These are phyloP conservation scores for Hemileia vastatrix DNA, from an alignment of 1,284 basidiomycete species.

Conservation along the genomic window DNA sequence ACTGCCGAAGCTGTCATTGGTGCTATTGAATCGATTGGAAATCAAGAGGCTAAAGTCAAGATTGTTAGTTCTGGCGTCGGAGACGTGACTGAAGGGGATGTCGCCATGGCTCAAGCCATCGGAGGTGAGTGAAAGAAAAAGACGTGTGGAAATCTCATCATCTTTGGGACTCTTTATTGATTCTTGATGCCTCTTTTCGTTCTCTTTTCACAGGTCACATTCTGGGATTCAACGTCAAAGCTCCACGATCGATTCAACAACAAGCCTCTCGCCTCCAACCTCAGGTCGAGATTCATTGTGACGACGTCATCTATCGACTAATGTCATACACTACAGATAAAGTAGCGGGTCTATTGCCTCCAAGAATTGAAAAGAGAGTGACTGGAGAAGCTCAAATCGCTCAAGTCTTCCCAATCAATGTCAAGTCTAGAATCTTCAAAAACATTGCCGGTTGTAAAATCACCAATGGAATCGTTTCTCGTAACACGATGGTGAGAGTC, in stretches of 20 bases:
- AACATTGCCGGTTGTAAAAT: slow-evolving; percentile 41
- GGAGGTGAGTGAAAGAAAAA: slow-evolving; percentile 54
- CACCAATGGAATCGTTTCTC: slow-evolving; percentile 35
- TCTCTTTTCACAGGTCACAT: slow-evolving; percentile 56
- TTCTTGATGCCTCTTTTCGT: slow-evolving; percentile 5
- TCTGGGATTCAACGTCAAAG: slow-evolving; percentile 79
- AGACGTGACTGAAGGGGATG: slow-evolving; percentile 76
- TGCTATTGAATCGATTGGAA: slow-evolving; percentile 83
- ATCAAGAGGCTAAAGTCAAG: slow-evolving; percentile 69
- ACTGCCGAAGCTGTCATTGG: slow-evolving; percentile 85
- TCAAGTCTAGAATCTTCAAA: slow-evolving; percentile 25
- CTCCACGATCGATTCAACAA: slow-evolving; percentile 56
- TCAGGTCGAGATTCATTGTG: slow-evolving; percentile 56
- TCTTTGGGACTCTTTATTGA: too few relatives aligned
- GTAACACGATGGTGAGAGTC: slow-evolving; percentile 29
- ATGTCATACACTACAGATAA: slow-evolving; percentile 33
- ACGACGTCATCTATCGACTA: slow-evolving; percentile 38
- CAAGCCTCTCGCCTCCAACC: slow-evolving; percentile 53
- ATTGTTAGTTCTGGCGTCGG: slow-evolving; percentile 76
- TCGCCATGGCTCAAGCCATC: slow-evolving; percentile 75
- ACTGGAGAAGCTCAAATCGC: slow-evolving; percentile 37
- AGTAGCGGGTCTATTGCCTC: slow-evolving; percentile 33
- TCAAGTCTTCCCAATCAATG: slow-evolving; percentile 40
- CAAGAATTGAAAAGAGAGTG: slow-evolving; percentile 32
- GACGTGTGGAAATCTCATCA: neutral